These are phyloP conservation scores for Nigrospora osmanthi DNA, from an alignment of 2,329 filamentous ascomycete species.

Conservation along the genomic window DNA sequence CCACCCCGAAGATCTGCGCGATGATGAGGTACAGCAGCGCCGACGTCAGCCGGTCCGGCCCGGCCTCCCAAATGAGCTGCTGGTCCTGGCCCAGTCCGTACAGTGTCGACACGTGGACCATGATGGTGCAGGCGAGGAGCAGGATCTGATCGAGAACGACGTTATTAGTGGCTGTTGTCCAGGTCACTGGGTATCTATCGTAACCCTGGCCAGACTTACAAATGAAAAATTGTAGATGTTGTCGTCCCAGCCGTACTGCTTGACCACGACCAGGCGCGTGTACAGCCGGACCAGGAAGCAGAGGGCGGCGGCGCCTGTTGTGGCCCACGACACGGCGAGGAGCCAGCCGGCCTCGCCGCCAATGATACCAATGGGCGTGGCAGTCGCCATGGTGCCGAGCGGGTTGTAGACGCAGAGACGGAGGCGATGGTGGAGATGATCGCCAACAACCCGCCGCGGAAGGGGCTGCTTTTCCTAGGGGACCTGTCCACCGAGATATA, in stretches of 20 bases:
- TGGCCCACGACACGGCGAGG: conserved; percentile 1
- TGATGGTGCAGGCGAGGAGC: conserved; percentile 1
- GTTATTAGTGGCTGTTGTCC: too few species aligned
- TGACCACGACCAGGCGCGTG: not conserved
- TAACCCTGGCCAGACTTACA: not conserved
- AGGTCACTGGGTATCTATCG: too few species aligned
- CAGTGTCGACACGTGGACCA: not conserved
- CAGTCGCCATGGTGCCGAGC: not conserved
- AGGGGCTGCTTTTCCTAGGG: too few species aligned
- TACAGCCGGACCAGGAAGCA: conserved; percentile 1
- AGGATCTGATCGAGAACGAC: not conserved
- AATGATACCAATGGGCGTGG: not conserved
- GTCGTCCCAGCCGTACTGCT: conserved; percentile 2
- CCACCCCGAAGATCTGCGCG: conserved; percentile 1
- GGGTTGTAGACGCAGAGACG: not conserved
- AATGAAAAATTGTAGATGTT: conserved; percentile 2
- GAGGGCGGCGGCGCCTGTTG: not conserved
- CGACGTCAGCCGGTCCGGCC: not conserved
- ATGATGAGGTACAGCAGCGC: conserved; percentile 1
- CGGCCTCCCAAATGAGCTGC: not conserved
- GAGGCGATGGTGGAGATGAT: not conserved
- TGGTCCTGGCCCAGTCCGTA: conserved; percentile 1
- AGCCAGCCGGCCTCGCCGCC: conserved; percentile 1
- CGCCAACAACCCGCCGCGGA: not conserved
- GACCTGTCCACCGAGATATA: not conserved